Percentiles rank a stretch among this genome's conserved stretches.
Evolutionary conservation across 192 early-diverging fungal genomes (phyloP).

Genomic region (Linnemannia exigua): DNA sequence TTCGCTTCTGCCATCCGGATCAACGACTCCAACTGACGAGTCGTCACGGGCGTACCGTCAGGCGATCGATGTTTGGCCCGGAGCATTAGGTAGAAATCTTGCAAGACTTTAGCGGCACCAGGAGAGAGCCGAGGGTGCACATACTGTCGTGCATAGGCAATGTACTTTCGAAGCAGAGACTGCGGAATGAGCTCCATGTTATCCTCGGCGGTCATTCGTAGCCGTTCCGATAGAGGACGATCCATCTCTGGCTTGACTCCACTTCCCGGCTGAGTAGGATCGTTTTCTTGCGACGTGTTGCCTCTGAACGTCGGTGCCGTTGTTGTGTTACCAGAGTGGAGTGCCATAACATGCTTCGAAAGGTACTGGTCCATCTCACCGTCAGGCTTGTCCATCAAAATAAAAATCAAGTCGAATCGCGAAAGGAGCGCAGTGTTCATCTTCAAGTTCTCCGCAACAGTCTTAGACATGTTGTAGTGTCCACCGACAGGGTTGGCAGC

Average conservation of each 20-base stretch:
- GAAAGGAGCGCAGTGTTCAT: constrained; percentile 83
- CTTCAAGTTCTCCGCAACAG: constrained; percentile 85
- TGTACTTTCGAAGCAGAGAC: constrained; percentile 83
- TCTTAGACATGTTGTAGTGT: constrained; percentile 90
- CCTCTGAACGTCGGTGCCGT: constrained; percentile 1
- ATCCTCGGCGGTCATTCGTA: constrained; percentile 67
- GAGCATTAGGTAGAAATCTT: constrained; percentile 82
- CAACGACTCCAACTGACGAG: constrained; percentile 86
- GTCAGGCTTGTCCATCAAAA: constrained; percentile 85
- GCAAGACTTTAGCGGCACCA: constrained; percentile 71
- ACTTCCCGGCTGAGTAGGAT: not conserved
- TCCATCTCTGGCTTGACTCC: constrained; percentile 24
- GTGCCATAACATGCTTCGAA: constrained; percentile 85
- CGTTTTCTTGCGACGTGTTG: constrained; percentile 12
- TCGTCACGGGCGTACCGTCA: constrained; percentile 84
- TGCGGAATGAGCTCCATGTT: constrained; percentile 74
- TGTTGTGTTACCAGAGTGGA: constrained; percentile 63
- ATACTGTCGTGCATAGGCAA: constrained; percentile 87
- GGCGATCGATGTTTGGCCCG: constrained; percentile 71
- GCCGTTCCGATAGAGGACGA: constrained; percentile 39
- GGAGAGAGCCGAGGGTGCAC: constrained; percentile 76
- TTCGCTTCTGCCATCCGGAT: constrained; percentile 83
- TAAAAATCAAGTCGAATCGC: constrained; percentile 87
- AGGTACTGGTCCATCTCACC: constrained; percentile 84
- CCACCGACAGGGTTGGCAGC: constrained; percentile 91